These are phyloP conservation scores for Chlorella sorokiniana DNA, from an alignment of 139 green algal genomes.

Conservation along the genomic window DNA sequence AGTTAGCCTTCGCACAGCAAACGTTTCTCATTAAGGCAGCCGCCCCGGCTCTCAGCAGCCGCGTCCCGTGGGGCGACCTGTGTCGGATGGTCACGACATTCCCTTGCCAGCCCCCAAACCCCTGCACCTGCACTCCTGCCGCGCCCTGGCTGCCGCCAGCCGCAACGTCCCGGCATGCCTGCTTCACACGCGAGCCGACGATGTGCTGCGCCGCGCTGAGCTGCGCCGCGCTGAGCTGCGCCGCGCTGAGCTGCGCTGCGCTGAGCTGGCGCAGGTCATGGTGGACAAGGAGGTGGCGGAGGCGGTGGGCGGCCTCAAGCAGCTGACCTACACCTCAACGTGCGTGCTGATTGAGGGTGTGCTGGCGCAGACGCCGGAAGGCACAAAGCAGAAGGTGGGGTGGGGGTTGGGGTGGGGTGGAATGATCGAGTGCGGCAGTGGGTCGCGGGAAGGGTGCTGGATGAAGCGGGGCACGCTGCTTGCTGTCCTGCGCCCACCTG, in stretches of 20 bases:
- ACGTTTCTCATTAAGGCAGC: constrained; percentile 39
- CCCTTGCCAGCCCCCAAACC: not conserved
- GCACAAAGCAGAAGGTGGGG: constrained; percentile 80
- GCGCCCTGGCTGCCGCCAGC: no score
- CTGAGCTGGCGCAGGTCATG: constrained; percentile 44
- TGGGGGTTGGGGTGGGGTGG: no score
- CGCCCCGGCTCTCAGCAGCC: not conserved
- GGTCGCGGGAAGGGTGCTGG: no score
- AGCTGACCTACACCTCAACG: constrained; percentile 81
- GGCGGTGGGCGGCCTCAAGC: constrained; percentile 66
- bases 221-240: no score
- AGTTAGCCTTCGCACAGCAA: constrained; percentile 49
- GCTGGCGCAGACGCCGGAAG: constrained; percentile 84
- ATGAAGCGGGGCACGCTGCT: no score
- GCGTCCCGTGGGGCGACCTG: not conserved
- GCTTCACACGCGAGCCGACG: no score
- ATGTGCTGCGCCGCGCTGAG: no score
- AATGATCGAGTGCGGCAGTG: no score
- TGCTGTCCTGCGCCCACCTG: no score
- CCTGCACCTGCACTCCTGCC: no score
- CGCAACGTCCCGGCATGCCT: no score
- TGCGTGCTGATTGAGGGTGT: constrained; percentile 86
- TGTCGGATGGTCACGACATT: constrained; percentile 48
- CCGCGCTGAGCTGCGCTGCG: not conserved
- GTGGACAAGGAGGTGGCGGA: constrained; percentile 81